Percentiles rank a stretch among this genome's conserved stretches.
phyloP scores from a whole-genome alignment of 1,139 yeast species.

The Taiozyma sp. region DNA sequence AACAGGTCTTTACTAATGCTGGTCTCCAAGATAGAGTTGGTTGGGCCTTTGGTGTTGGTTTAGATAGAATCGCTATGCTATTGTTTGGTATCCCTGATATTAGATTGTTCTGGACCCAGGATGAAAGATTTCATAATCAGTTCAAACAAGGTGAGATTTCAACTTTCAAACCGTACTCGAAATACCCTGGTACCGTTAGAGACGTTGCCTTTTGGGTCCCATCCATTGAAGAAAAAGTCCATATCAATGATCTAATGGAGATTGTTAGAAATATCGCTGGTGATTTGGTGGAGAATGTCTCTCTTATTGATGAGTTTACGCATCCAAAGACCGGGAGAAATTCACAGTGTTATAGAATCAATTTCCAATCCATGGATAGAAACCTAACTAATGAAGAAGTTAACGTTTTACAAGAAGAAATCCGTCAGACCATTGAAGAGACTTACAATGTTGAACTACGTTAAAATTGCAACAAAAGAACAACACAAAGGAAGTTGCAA shows the following conservation, averaged over 20 bases:
- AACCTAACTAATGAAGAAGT: conserved; percentile 79
- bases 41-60: conserved; percentile 98
- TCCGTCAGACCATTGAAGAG: conserved; percentile 48
- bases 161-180: conserved; percentile 83
- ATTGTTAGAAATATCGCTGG: conserved; percentile 80
- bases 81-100: conserved; percentile 94
- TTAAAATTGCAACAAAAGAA: conserved; percentile 3
- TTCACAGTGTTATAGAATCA: conserved; percentile 84
- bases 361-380: conserved; percentile 95
- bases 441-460: conserved; percentile 52
- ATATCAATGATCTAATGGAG: conserved; percentile 92
- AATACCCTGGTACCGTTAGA: conserved; percentile 80
- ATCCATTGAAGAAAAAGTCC: conserved; percentile 32
- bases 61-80: conserved; percentile 94
- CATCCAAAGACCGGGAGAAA: conserved; percentile 77
- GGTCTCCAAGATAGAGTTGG: conserved; percentile 67
- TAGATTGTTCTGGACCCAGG: conserved; percentile 85
- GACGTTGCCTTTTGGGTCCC: conserved; percentile 94
- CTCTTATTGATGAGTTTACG: conserved; percentile 69
- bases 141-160: conserved; percentile 60
- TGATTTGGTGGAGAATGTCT: conserved; percentile 83
- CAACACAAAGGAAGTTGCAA: background rate
- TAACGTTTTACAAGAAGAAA: conserved; percentile 60
- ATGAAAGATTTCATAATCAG: conserved; percentile 71
- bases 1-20: conserved; percentile 68